A percentile compares a stretch with the other conserved stretches of the same genome.
Evolutionary conservation across 2,329 filamentous ascomycete species (phyloP).

Genomic region (Dactylellina parvicollis): DNA sequence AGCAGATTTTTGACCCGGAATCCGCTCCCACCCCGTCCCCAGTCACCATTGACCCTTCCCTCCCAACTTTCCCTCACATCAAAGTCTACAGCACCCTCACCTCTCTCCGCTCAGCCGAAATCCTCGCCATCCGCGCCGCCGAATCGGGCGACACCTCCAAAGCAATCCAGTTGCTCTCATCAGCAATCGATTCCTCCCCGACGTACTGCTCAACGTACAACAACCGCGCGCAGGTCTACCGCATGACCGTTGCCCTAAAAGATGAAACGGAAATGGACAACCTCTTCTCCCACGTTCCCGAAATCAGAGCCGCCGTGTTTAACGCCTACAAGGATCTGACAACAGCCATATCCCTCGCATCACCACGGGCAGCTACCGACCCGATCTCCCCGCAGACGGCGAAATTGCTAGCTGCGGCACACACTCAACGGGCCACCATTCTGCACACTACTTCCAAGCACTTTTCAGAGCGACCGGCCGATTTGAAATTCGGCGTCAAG

Average conservation of each 20-base stretch:
- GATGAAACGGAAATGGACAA: slow-evolving; percentile 66
- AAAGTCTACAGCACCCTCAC: slow-evolving; percentile 57
- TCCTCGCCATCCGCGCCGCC: slow-evolving; percentile 67
- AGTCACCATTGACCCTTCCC: slow-evolving; percentile 66
- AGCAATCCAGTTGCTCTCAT: slow-evolving; percentile 65
- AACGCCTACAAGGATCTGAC: slow-evolving; percentile 42
- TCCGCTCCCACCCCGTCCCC: slow-evolving; percentile 66
- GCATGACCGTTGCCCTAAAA: slow-evolving; percentile 61
- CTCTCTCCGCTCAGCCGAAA: slow-evolving; percentile 58
- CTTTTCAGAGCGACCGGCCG: slow-evolving; percentile 60
- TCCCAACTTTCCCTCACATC: slow-evolving; percentile 61
- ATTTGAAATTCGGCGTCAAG: slow-evolving; percentile 59
- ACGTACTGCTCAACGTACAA: slow-evolving; percentile 77
- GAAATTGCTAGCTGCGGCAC: slow-evolving; percentile 73
- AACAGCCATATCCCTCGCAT: slow-evolving; percentile 69
- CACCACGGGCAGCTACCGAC: slow-evolving; percentile 65
- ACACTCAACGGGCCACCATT: slow-evolving; percentile 76
- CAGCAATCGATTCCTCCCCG: slow-evolving; percentile 69
- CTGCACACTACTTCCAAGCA: slow-evolving; percentile 70
- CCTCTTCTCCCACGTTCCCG: slow-evolving; percentile 58
- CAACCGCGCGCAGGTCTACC: slow-evolving; percentile 74
- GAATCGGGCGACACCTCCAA: slow-evolving; percentile 57
- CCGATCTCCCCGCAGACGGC: slow-evolving; percentile 72
- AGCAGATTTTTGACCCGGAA: slow-evolving; percentile 75
- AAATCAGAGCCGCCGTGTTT: slow-evolving; percentile 21